phyloP scores from a whole-genome alignment of 129 eudicot genomes.

The sunflower (Helianthus annuus) region DNA sequence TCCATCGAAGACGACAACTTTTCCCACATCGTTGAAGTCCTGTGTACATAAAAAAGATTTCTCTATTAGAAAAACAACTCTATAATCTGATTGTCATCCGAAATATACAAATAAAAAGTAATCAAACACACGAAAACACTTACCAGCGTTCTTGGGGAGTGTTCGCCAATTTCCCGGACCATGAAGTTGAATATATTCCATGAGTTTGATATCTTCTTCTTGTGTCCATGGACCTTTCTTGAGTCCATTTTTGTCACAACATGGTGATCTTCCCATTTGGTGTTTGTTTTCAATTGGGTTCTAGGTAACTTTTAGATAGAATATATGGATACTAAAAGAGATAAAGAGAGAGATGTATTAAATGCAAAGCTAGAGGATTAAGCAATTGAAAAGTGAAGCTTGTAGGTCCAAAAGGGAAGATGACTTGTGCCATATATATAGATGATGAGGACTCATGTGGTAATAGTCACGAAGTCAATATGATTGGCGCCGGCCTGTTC shows the following conservation, averaged over 20 bases:
- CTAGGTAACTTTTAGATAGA: slow-evolving; percentile 16
- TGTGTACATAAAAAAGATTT: slow-evolving; percentile 2
- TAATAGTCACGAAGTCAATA: slow-evolving; percentile 48
- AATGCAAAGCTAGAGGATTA: slow-evolving; percentile 20
- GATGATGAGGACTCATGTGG: slow-evolving; percentile 27
- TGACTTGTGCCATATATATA: slow-evolving; percentile 37
- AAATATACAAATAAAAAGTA: neutral
- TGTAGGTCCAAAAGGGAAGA: slow-evolving; percentile 48
- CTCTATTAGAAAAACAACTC: neutral
- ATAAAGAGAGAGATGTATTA: neutral
- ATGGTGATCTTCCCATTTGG: slow-evolving; percentile 75
- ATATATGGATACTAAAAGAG: neutral
- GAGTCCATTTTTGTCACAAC: slow-evolving; percentile 76
- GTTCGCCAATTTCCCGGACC: slow-evolving; percentile 85
- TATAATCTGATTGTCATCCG: neutral
- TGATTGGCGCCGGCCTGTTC: slow-evolving; percentile 70
- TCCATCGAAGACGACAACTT: slow-evolving; percentile 88
- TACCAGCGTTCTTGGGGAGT: slow-evolving; percentile 76
- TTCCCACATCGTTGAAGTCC: slow-evolving; percentile 85
- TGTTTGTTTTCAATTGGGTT: slow-evolving; percentile 4
- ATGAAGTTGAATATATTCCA: slow-evolving; percentile 49
- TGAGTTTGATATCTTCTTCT: slow-evolving; percentile 73
- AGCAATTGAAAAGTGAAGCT: slow-evolving; percentile 31
- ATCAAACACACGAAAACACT: neutral
- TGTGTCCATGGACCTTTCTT: slow-evolving; percentile 90